Base-by-base conservation (phyloP, 164 flowering plant species). In the Stephania cephalantha region DNA sequence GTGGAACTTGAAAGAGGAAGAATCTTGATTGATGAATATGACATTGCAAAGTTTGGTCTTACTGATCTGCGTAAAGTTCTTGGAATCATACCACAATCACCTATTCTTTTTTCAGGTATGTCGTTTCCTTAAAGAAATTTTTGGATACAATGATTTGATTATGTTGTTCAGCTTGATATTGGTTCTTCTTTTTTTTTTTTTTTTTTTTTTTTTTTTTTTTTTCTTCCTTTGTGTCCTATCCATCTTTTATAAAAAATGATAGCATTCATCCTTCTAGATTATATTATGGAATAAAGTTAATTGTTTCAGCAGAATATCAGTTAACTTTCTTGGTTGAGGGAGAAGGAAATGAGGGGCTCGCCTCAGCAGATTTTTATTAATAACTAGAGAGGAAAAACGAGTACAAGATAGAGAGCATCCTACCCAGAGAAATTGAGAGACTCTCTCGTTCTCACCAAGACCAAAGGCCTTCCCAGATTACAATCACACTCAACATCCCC, bases 71-170 rank as follows among this genome's bases (percentile, higher is more conserved):
- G 98, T 45, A 91, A 86, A 83, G 96, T 91, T 81, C 96, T 96
- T 58, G 97, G 99, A 17, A 96, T 96, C 66, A 96, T 96, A 79
- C 99, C 99, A 65, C 98, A 96, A 74, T 80, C 98, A 58, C 98
- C 99, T 7, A 94, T 94, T 79, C 94, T 96, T 68, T 96, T 96
- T 85, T 96, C 99, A 88, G 99, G 99, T 96, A 87, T 29, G 81
- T 69, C 71, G 68, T 75, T 5, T 20, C 71, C 53, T 63, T 4
- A 35, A 35, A 35, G 42, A 35, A 35, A 35, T 35, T 35, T 35
- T 35, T 35, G n/a, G 31, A 68, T 75, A 45, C 30, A 6, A 29
- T 35, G 20, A 18, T 66, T 66, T 5, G 1, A 25, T 42, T 66
- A 2, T 66, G 17, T 66, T 66, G 42, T 35, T 35, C 42, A 35